Conservation (phyloP, 352 stramenopile genomes). For the Globisporangium recalcitrans region DNA sequence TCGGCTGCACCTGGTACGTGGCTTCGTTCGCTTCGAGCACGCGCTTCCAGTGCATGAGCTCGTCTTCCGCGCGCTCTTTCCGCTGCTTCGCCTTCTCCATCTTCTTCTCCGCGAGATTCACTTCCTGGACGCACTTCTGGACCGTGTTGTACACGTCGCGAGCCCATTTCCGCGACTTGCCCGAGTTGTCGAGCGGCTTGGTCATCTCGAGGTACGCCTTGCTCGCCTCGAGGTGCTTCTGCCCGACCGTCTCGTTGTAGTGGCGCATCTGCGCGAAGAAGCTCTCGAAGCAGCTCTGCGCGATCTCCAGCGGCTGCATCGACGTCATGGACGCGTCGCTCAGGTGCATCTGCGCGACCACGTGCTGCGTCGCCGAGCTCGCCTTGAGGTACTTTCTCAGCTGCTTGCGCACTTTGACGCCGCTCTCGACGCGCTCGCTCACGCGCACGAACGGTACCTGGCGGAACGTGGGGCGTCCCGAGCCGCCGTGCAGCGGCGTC, state of each 20-base stretch:
- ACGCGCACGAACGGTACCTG: conserved; percentile 81
- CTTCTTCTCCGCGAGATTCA: conserved; percentile 61
- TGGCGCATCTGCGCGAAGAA: conserved; percentile 74
- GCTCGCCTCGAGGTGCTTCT: conserved; percentile 68
- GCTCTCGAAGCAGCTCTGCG: conserved; percentile 70
- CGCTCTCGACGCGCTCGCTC: conserved; percentile 72
- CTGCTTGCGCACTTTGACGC: conserved; percentile 78
- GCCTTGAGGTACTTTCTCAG: conserved; percentile 82
- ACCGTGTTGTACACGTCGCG: conserved; percentile 76
- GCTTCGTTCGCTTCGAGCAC: conserved; percentile 78
- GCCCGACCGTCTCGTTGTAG: conserved; percentile 77
- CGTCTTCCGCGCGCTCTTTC: conserved; percentile 57
- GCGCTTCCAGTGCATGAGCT: conserved; percentile 68
- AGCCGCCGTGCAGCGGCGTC: conserved; percentile 45
- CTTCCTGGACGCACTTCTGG: conserved; percentile 72
- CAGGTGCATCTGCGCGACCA: conserved; percentile 76
- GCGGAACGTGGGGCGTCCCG: conserved; percentile 53
- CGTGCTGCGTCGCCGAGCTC: conserved; percentile 66
- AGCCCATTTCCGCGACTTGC: conserved; percentile 68
- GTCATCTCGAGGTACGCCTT: conserved; percentile 79
- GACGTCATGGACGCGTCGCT: conserved; percentile 67
- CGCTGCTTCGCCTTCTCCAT: conserved; percentile 69
- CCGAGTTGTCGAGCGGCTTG: conserved; percentile 67
- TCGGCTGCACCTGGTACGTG: conserved; percentile 75
- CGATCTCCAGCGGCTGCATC: conserved; percentile 78